These are phyloP conservation scores for Opeltia flavorubescens DNA, from an alignment of 495 filamentous ascomycete species.

Conservation along the genomic window DNA sequence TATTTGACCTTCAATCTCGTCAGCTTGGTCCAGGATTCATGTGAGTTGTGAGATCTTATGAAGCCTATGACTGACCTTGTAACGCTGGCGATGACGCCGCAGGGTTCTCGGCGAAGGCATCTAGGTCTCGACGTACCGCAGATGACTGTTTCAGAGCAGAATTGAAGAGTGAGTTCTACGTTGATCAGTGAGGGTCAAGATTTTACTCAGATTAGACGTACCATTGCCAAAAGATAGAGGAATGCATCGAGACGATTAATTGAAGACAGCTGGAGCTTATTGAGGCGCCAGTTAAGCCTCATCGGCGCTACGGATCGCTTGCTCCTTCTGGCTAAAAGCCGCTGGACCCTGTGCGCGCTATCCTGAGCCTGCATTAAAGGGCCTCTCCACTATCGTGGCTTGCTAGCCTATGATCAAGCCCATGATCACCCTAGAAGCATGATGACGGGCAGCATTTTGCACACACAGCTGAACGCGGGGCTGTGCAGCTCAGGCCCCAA, in stretches of 20 bases:
- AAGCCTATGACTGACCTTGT: constrained; percentile 32
- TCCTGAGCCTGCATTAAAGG: too few relatives aligned
- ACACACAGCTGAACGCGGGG: not conserved
- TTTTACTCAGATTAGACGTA: not conserved
- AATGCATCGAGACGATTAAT: too few relatives aligned
- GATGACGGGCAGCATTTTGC: not conserved
- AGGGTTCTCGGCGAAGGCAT: constrained; percentile 51
- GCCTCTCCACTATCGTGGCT: too few relatives aligned
- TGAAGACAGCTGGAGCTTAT: not conserved
- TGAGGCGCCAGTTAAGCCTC: not conserved
- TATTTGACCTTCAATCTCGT: constrained; percentile 48
- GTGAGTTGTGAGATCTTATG: constrained; percentile 23
- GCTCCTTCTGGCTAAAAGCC: not conserved
- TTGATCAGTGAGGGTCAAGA: not conserved
- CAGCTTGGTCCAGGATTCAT: constrained; percentile 13
- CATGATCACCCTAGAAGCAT: not conserved
- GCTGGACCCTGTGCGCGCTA: not conserved
- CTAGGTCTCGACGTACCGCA: constrained; percentile 72
- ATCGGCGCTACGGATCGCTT: not conserved
- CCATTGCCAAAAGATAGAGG: constrained; percentile 6
- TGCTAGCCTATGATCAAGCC: too few relatives aligned
- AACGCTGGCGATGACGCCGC: constrained; percentile 47
- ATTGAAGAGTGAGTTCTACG: constrained; percentile 84
- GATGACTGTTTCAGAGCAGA: constrained; percentile 88
- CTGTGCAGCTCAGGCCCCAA: too few relatives aligned